Base-by-base conservation (phyloP, 2,329 filamentous ascomycete species). In the Verticillium alfalfae region DNA sequence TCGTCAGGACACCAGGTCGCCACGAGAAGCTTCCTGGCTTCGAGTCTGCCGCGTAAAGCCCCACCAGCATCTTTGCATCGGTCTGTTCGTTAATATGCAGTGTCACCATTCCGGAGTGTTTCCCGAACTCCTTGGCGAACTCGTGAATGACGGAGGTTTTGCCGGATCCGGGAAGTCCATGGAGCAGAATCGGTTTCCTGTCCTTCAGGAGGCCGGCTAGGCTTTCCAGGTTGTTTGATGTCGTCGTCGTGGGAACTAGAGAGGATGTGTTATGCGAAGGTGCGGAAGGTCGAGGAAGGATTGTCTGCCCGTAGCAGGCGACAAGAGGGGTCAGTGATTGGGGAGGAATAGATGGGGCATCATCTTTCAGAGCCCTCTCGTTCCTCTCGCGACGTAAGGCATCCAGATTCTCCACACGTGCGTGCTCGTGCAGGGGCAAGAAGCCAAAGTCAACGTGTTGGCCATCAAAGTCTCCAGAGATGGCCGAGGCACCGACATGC, bases 61-160 rank as follows among this genome's bases (percentile, higher is more conserved):
- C 95, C 65, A 99, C 87, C 49, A 99, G 85, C 79, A 96, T 91
- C 75, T 99, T 99, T 0, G 94, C 93, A 75, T 99, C 95, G 2
- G 93, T 98, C 75, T 99, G 96, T 75, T 98, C 95, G 72, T 99
- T 99, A 38, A 99, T 81, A 75, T 99, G 94, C 36, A 99, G 81
- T 3, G 94, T 98, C 59, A 99, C 90, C 87, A 99, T 93, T 63
- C 85, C 86, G 6, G 88, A 84, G 26, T 91, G 85, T 75, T 92
- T 92, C 64, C 90, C 91, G 61, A 98, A 84, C 67, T 89, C 85
- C 68, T 85, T 86, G 31, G 94, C 93, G 63, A 94, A 84, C 72
- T 97, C 89, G 66, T 92, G 90, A 15, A 96, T 86, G 22, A 96
- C 76, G 0, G 91, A 88, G 0, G 95, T 97, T 79, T 99, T 99